Percentiles rank a stretch among this genome's conserved stretches.
Evolutionary conservation across 768 basidiomycete genomes (phyloP).

Genomic region (Suillus subaureus): DNA sequence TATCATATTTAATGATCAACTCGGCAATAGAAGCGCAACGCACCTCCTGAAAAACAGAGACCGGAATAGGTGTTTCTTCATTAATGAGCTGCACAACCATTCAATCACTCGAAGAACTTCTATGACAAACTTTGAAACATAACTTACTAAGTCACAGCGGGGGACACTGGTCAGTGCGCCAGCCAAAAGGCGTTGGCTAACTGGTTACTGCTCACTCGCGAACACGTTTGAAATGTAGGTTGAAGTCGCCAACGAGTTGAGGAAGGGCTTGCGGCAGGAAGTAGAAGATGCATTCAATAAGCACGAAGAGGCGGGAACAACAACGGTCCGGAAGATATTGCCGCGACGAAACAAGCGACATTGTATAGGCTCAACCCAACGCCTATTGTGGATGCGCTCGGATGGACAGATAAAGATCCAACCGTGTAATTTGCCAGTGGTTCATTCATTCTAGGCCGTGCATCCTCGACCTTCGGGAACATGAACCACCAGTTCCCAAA

Average conservation of each 20-base stretch:
- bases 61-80: conserved; percentile 43
- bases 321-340: conserved; percentile 45
- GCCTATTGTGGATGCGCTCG: conserved; percentile 41
- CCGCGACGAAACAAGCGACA: conserved; percentile 41
- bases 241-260: conserved; percentile 31
- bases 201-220: conserved; percentile 49
- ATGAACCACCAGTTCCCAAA: conserved; percentile 38
- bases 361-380: conserved; percentile 45
- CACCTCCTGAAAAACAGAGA: conserved; percentile 52
- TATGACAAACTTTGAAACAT: conserved; percentile 45
- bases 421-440: conserved; percentile 47
- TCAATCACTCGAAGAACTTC: conserved; percentile 45
- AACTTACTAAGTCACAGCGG: conserved; percentile 46
- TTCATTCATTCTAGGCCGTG: not conserved
- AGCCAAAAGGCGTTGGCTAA: conserved; percentile 46
- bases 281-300: conserved; percentile 37
- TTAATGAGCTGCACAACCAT: conserved; percentile 35
- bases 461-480: conserved; percentile 6
- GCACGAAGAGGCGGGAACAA: conserved; percentile 50
- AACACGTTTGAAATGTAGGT: conserved; percentile 46
- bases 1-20: conserved; percentile 56
- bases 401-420: conserved; percentile 39
- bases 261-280: conserved; percentile 41
- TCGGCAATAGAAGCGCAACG: conserved; percentile 55
- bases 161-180: conserved; percentile 45